Percentiles rank a stretch among this genome's conserved stretches.
Conservation (phyloP, 495 filamentous ascomycete genomes). For the Penicillium macrosclerotiorum region DNA sequence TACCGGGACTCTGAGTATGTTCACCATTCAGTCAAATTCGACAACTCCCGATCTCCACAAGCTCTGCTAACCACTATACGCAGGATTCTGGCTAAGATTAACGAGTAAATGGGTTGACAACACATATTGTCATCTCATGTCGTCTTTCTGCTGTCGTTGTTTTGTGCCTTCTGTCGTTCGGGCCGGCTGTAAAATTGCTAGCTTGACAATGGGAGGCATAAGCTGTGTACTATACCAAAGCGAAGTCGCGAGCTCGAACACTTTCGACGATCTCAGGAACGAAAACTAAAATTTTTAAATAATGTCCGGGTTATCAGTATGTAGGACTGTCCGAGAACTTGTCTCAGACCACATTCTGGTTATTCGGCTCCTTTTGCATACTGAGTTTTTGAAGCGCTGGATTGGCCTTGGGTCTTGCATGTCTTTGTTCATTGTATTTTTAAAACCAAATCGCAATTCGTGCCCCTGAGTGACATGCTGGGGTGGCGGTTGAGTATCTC, state of each 20-base stretch:
- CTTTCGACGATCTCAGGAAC: constrained; percentile 27
- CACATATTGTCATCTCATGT: constrained; percentile 8
- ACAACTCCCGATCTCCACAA: constrained; percentile 13
- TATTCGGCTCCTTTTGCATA: constrained; percentile 32
- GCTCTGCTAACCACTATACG: constrained; percentile 8
- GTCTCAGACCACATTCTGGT: constrained; percentile 11
- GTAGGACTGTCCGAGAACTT: not conserved
- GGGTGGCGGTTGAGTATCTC: constrained; percentile 32
- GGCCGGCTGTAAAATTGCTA: constrained; percentile 15
- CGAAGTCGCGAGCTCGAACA: constrained; percentile 34
- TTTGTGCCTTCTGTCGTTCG: not conserved
- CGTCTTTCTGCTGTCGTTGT: constrained; percentile 18
- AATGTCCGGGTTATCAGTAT: constrained; percentile 7
- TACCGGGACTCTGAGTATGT: constrained; percentile 97
- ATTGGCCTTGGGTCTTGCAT: constrained; percentile 44
- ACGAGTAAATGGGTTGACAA: constrained; percentile 56
- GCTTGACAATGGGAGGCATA: constrained; percentile 4
- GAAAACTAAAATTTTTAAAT: constrained; percentile 23
- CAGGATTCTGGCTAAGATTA: constrained; percentile 86
- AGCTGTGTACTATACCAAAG: constrained; percentile 40
- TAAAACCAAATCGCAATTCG: constrained; percentile 28
- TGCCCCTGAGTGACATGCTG: constrained; percentile 5
- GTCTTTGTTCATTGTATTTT: constrained; percentile 39
- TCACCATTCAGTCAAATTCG: not conserved
- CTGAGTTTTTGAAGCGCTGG: constrained; percentile 44